Evolutionary conservation across 2,329 filamentous ascomycete species (phyloP), one percentile per base, ranked within the genome.

Genomic region (Claviceps pazoutovae): DNA sequence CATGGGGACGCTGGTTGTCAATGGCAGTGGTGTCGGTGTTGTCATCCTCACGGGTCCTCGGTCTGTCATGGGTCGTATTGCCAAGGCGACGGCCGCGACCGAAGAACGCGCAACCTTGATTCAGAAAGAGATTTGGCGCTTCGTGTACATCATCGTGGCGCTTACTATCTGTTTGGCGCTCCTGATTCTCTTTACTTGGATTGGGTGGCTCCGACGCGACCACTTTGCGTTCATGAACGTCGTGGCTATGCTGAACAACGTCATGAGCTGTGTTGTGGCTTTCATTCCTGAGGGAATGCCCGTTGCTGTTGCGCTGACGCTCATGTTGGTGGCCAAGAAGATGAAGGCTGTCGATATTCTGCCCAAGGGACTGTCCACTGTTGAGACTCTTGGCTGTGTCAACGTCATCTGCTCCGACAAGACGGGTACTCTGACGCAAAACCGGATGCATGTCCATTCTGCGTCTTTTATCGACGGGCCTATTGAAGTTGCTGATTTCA

Each of bases 151-250:
- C 54, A 71, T 73, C 30, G 64, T 71, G 17, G 55, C 52, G 49
- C 47, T 72, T 46, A 73, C 69, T 0, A 37, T 71, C 14, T 26
- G 65, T 16, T 60, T 72, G 9, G 69, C 68, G 0, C 58, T 67
- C 0, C 43, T 67, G 0, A 74, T 77, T 19, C 57, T 71, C 3
- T 62, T 77, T 45, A 71, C 72, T 1, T 77, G 70, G 70, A 57
- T 62, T 4, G 67, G 61, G 2, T 73, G 70, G 70, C 57, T 73
- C 1, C 60, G 66, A 0, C 56, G 56, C 4, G 63, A 70, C 4
- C 68, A 72, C 48, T 52, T 49, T 2, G 56, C 38, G 0, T 72
- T 64, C 61, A 69, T 73, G 62, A 67, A 63, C 34, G 68, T 71
- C 6, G 68, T 69, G 19, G 64, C 63, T 0, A 71, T 72, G 66